Evolutionary conservation across 1,139 yeast species (phyloP), one percentile per base, ranked within the genome.

Genomic region (Geotrichum reessii): DNA sequence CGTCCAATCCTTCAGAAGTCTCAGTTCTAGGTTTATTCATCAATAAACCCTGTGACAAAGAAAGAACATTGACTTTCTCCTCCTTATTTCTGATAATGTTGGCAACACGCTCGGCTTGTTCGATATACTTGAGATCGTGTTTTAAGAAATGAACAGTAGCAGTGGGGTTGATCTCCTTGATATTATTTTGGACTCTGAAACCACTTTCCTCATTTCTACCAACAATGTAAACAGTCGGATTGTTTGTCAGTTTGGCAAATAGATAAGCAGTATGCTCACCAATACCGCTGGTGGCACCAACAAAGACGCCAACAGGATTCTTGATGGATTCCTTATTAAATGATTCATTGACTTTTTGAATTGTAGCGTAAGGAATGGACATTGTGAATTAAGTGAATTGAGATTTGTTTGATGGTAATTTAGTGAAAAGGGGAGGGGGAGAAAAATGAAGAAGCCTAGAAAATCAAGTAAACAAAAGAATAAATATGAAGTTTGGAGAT

Each of bases 201-300:
- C 69, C 74, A 9, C 67, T 60, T 4, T 52, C 60, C 53, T 61
- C 64, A 56, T 62, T 67, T 27, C 74, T 65, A 1, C 74, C 74
- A 14, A 70, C 63, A 52, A 71, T 62, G 62, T 71, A 71, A 17
- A 70, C 61, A 2, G 67, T 67, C 14, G 74, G 74, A n/a, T 57
- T 48, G 14, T 61, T 57, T 33, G 67, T 64, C 58, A 67, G 63
- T 51, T 62, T 61, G 17, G 71, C 74, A 59, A 69, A 67, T 44
- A 62, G 58, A 60, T 65, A 68, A 27, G 72, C 71, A 3, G 71
- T 64, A 56, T 63, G 58, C 53, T 68, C 68, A 22, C 74, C 74
- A 47, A 71, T 65, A 44, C 74, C 74, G 14, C 66, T 63, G 4
- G 74, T 71, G 9, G 67, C 74, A 3, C 74, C 74, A 19, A 70